phyloP scores from a whole-genome alignment of 2,329 filamentous ascomycete species.

The Chaetomium olivaceum region DNA sequence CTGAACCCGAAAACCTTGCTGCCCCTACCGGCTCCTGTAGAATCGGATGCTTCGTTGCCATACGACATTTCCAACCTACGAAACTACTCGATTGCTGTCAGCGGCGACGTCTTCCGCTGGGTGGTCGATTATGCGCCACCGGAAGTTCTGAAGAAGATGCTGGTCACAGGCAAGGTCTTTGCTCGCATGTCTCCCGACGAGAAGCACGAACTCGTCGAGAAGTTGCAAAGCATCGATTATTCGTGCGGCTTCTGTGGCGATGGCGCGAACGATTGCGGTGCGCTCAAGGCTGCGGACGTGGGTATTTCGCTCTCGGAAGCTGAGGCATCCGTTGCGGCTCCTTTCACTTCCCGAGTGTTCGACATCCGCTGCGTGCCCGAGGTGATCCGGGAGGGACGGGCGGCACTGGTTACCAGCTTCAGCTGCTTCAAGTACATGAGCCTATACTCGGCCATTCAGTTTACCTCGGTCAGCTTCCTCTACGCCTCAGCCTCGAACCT shows the following conservation, averaged over 20 bases:
- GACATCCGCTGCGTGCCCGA: constrained; percentile 95
- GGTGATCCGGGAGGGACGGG: constrained; percentile 89
- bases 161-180: constrained; percentile 88
- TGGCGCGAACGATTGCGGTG: constrained; percentile 95
- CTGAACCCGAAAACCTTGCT: constrained; percentile 78
- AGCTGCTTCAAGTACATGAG: constrained; percentile 99
- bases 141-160: constrained; percentile 79
- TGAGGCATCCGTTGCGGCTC: constrained; percentile 96
- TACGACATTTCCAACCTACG: constrained; percentile 78
- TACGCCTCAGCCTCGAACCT: constrained; percentile 93
- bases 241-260: constrained; percentile 96
- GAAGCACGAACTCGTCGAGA: constrained; percentile 96
- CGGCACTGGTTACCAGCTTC: constrained; percentile 95
- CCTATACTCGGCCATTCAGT: constrained; percentile 98
- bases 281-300: constrained; percentile 94
- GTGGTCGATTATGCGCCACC: constrained; percentile 85
- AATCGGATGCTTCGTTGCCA: constrained; percentile 78
- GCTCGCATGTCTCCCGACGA: constrained; percentile 99
- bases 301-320: constrained; percentile 96
- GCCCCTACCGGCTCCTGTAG: constrained; percentile 54
- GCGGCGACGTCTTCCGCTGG: constrained; percentile 95
- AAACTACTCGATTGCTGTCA: constrained; percentile 87
- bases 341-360: constrained; percentile 92
- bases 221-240: constrained; percentile 93
- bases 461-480: constrained; percentile 93